These are phyloP conservation scores for Epichloe gansuensis DNA, from an alignment of 2,329 filamentous ascomycete genomes.

Conservation along the genomic window DNA sequence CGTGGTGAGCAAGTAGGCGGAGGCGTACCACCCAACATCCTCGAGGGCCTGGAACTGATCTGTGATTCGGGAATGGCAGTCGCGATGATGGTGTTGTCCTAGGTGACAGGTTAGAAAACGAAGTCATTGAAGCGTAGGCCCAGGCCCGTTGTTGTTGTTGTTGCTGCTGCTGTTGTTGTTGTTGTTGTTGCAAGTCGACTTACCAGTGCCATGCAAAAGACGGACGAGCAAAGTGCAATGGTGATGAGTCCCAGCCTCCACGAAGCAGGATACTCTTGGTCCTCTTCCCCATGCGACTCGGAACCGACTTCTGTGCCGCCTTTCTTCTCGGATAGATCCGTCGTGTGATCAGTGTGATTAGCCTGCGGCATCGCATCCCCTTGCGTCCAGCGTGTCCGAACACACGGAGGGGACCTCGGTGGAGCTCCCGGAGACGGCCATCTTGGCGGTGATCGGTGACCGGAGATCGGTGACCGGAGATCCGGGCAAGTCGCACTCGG, in stretches of 20 bases:
- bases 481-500: neutral
- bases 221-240: constrained; percentile 7
- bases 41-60: constrained; percentile 8
- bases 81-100: constrained; percentile 26
- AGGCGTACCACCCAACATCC: constrained; percentile 8
- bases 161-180: no score
- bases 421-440: constrained; percentile 1
- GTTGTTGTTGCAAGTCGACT: neutral
- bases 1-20: constrained; percentile 25
- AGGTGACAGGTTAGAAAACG: no score
- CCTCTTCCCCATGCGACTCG: neutral
- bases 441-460: neutral
- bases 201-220: constrained; percentile 8
- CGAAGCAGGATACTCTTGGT: constrained; percentile 1
- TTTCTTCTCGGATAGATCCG: neutral
- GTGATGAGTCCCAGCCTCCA: constrained; percentile 6
- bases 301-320: neutral
- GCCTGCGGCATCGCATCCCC: neutral
- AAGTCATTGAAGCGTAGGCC: no score
- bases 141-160: no score
- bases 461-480: no score
- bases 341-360: neutral
- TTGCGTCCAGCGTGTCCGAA: neutral
- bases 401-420: constrained; percentile 1
- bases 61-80: constrained; percentile 23